Evolutionary conservation across 2,329 filamentous ascomycete genomes (phyloP), one percentile per base, ranked within the genome.

Genomic region (Colletotrichum tabaci): DNA sequence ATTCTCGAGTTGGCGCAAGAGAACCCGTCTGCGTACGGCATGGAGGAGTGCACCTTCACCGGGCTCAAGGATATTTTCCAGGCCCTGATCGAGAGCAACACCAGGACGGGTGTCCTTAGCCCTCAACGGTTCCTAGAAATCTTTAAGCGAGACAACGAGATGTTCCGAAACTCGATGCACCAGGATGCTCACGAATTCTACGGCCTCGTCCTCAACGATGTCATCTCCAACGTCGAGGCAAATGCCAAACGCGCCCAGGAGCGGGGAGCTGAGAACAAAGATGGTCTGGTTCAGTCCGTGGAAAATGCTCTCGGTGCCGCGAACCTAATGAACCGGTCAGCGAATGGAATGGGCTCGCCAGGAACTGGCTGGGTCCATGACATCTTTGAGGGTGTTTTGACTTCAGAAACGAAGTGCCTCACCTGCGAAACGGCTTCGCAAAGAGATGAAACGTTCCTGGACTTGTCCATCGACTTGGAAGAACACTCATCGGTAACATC

Each of bases 151-250:
- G 94, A 98, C 77, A 97, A 99, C 80, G 96, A 99, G 81, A 95
- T 98, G 92, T 99, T 99, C 78, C 91, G 95, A 70, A 96, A 95
- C 49, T 94, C 95, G 4, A 98, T 98, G 94, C 96, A 99, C 81
- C 96, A 99, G 80, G 96, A 99, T 80, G 96, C 96, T 1, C 96
- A 99, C 81, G 96, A 99, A 79, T 99, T 99, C 76, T 90, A 98
- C 76, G 97, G 97, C 71, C 85, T 98, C 42, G 88, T 99, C 2
- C 86, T 99, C n/a, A 99, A 99, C 81, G 93, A 98, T 79, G 94
- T 99, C 44, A 96, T 99, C 63, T 90, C 95, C 58, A 97, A 96
- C 77, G 95, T 99, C 35, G 96, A 99, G 82, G 88, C 91, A n/a
- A 94, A 95, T 77, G 93, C 95, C 35, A 92, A 90, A 77, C 88